Conservation (phyloP, 768 basidiomycete genomes). For the Galerina marginata region DNA sequence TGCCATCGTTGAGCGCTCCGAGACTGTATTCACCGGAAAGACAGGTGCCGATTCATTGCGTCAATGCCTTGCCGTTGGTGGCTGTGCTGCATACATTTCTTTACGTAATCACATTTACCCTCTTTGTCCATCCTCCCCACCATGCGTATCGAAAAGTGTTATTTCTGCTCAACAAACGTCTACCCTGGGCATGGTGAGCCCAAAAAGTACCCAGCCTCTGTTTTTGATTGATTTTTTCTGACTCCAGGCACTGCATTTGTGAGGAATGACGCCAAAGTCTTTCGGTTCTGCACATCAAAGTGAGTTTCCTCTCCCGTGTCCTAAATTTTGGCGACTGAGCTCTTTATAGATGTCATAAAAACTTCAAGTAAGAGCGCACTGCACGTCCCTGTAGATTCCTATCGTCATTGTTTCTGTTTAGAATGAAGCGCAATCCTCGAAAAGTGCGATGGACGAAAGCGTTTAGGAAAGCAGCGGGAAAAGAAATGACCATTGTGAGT, state of each 20-base stretch:
- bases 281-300: slow-evolving; percentile 98
- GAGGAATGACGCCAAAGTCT: slow-evolving; percentile 96
- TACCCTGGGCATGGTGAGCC: slow-evolving; percentile 92
- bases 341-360: slow-evolving; percentile 87
- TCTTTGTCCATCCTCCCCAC: slow-evolving; percentile 6
- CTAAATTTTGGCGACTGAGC: slow-evolving; percentile 8
- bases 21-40: background rate
- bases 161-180: slow-evolving; percentile 95
- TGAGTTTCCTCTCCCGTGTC: slow-evolving; percentile 45
- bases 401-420: slow-evolving; percentile 32
- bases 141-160: slow-evolving; percentile 98
- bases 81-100: slow-evolving; percentile 11
- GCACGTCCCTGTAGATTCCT: background rate
- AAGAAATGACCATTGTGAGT: slow-evolving; percentile 98
- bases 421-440: slow-evolving; percentile 99
- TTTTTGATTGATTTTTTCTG: background rate
- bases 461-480: slow-evolving; percentile 97
- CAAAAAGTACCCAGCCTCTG: background rate
- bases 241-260: slow-evolving; percentile 88
- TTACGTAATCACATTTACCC: background rate
- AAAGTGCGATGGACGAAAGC: slow-evolving; percentile 99
- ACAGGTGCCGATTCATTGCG: slow-evolving; percentile 14
- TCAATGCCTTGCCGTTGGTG: slow-evolving; percentile 16
- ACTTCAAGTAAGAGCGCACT: slow-evolving; percentile 82
- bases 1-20: background rate